Base-by-base conservation (phyloP, 305 asterid genomes). In the Fraxinus xanthoxyloides region DNA sequence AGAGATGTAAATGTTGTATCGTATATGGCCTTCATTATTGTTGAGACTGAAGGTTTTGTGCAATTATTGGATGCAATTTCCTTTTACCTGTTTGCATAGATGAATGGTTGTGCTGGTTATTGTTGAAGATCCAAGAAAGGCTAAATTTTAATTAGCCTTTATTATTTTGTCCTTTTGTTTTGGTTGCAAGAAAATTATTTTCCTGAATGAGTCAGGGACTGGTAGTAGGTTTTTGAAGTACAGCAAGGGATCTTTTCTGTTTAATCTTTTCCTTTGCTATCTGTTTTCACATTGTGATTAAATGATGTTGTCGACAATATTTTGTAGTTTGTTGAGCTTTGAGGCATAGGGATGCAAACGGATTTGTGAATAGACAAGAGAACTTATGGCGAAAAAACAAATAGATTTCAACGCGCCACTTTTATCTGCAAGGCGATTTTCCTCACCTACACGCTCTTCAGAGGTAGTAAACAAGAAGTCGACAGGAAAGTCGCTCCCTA, bases 381-480 rank as follows among this genome's bases (percentile, higher is more conserved):
- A 21, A 36, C 75, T 38, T 80, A 93, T 93, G 98, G 94, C 89
- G 86, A 91, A 89, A 85, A 84, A 91, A 79, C 91, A 91, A 79
- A 91, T 95, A 65, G 86, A 95, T 86, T 86, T 95, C 61, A 91
- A 92, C 81, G 98, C 97, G 4, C 98, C 98, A 3, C 92, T 95
- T 65, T 82, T 93, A 75, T 95, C 98, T 0, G 94, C 87, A 43
- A 89, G 98, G 79, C 80, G 93, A 83, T 86, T 80, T 78, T 43
- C 92, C 19, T 88, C 97, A 1, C 89, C 93, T 80, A 54, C 85
- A 10, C 75, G 87, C 59, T 65, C 92, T 5, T 78, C 89, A 4
- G 94, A 88, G 80, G 82, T 82, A n/a, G 88, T 83, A 46, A 85
- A 80, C 72, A 79, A 86, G 80, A 91, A 85, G 82, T 80, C 17